These are phyloP conservation scores for Cydonia oblonga DNA, from an alignment of 331 rosid species.

Conservation along the genomic window DNA sequence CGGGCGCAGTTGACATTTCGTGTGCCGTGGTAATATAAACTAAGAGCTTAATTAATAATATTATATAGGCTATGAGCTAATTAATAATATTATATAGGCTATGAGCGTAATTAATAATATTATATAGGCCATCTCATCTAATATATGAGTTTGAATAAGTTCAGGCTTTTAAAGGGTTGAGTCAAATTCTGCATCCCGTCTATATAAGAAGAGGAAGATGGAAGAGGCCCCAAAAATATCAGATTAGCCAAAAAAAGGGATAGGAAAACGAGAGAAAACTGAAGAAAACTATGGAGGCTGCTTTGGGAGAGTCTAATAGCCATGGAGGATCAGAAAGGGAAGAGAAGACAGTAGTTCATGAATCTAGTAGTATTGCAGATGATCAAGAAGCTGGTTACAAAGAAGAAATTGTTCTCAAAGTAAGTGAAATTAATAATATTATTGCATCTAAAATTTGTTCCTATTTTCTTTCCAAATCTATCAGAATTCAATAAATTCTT, in stretches of 20 bases:
- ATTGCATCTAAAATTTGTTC: neutral
- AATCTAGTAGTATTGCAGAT: constrained; percentile 1
- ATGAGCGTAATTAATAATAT: neutral
- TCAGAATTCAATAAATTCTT: neutral
- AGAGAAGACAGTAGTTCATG: constrained; percentile 23
- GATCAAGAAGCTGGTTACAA: neutral
- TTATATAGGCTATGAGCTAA: neutral
- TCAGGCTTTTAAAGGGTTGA: neutral
- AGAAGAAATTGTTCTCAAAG: constrained; percentile 9
- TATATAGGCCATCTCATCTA: neutral
- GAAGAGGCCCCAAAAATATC: neutral
- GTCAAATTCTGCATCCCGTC: constrained; percentile 55
- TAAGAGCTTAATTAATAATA: neutral
- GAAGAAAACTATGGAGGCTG: constrained; percentile 30
- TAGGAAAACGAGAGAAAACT: neutral
- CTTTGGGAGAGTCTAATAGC: constrained; percentile 19
- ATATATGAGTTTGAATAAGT: neutral
- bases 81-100: neutral
- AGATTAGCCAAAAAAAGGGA: neutral
- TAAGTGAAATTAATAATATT: neutral
- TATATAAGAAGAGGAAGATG: constrained; percentile 13
- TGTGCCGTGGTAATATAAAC: neutral
- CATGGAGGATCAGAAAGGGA: constrained; percentile 27
- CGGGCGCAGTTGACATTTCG: constrained; percentile 4
- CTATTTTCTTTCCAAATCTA: neutral